phyloP scores from a whole-genome alignment of 805 yeast genomes.

The Dipodascus albidus region DNA sequence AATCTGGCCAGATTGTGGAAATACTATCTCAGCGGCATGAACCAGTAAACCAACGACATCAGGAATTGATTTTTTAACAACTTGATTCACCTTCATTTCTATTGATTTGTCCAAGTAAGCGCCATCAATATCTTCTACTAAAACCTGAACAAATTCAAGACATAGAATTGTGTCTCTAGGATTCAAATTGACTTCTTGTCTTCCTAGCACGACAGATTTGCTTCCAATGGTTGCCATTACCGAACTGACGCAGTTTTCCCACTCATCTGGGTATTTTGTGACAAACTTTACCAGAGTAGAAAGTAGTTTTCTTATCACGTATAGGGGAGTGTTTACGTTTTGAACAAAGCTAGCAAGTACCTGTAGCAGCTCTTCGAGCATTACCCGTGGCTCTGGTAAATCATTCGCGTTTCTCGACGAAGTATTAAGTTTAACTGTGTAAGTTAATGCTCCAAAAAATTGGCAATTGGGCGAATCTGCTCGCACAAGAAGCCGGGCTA shows the following conservation, averaged over 20 bases:
- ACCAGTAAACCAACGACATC: background rate
- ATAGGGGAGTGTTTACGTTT: constrained; percentile 12
- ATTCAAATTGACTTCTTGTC: background rate
- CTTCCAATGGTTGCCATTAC: constrained; percentile 10
- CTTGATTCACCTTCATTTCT: background rate
- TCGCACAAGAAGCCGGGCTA: constrained; percentile 45
- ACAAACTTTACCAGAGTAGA: constrained; percentile 43
- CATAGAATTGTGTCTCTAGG: constrained; percentile 6
- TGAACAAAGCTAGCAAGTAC: constrained; percentile 12
- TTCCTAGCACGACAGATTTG: background rate
- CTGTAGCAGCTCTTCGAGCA: constrained; percentile 9
- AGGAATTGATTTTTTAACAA: background rate
- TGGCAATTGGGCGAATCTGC: constrained; percentile 27
- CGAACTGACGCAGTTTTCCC: constrained; percentile 27
- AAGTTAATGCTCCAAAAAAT: constrained; percentile 76
- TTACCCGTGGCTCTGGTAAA: constrained; percentile 2
- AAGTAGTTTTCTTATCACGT: constrained; percentile 48
- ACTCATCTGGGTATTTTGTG: constrained; percentile 27
- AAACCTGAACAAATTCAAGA: constrained; percentile 17
- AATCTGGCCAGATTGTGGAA: background rate
- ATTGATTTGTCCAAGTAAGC: constrained; percentile 5
- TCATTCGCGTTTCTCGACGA: background rate
- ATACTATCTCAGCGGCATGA: background rate
- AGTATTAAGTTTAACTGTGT: constrained; percentile 47
- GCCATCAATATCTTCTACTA: constrained; percentile 8